A percentile compares a stretch with the other conserved stretches of the same genome.
phyloP scores from a whole-genome alignment of 805 yeast genomes.

The Pichia californica region DNA sequence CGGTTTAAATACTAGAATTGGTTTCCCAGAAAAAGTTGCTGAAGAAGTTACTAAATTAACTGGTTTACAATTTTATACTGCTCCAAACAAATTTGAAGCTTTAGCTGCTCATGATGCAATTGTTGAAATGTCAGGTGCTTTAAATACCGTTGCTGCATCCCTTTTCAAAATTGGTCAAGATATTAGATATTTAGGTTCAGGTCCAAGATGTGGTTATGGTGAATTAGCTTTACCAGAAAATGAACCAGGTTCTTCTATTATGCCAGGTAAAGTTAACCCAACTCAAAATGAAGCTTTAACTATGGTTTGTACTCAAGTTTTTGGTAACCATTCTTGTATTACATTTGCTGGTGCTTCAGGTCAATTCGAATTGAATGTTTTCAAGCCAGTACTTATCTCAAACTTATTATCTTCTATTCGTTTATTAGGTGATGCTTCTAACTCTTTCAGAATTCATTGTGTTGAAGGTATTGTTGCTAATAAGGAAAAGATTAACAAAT shows the following conservation, averaged over 20 bases:
- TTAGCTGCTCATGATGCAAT: conserved; percentile 98
- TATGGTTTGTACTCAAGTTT: conserved; percentile 96
- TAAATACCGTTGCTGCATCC: conserved; percentile 91
- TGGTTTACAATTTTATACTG: conserved; percentile 84
- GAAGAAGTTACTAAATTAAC: conserved; percentile 78
- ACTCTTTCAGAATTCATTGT: conserved; percentile 91
- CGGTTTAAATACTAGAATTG: conserved; percentile 89
- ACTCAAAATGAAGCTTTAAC: conserved; percentile 98
- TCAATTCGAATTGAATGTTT: conserved; percentile 96
- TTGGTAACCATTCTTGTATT: conserved; percentile 93
- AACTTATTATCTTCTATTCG: conserved; percentile 85
- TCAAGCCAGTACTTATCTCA: conserved; percentile 92
- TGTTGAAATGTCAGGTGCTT: conserved; percentile 95
- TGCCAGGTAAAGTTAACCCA: conserved; percentile 99
- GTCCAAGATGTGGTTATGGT: conserved; percentile 99
- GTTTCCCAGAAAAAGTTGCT: conserved; percentile 85
- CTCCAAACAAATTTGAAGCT: conserved; percentile 98
- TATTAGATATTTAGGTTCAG: conserved; percentile 96
- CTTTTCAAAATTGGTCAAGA: conserved; percentile 96
- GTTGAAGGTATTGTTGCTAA: conserved; percentile 93
- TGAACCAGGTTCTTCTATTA: conserved; percentile 98
- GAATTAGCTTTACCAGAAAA: conserved; percentile 93
- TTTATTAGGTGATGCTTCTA: conserved; percentile 80
- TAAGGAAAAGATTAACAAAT: conserved; percentile 75
- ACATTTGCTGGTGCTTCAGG: conserved; percentile 98